Percentiles rank a stretch among this genome's conserved stretches.
These are phyloP conservation scores for Punica granatum DNA, from an alignment of 345 rosid genomes.

Conservation along the genomic window DNA sequence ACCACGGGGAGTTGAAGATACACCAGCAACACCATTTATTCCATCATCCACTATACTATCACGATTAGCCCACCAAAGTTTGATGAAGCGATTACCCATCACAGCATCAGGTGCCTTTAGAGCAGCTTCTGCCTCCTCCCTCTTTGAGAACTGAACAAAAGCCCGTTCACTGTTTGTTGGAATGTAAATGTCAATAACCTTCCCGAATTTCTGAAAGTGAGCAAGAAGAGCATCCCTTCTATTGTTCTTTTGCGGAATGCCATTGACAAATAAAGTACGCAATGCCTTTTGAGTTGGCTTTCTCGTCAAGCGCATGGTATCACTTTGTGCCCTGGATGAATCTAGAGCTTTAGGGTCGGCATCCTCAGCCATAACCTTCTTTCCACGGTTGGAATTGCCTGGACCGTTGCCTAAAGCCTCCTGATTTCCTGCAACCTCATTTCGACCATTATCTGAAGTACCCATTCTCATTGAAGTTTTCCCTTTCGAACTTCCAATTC, in stretches of 20 bases:
- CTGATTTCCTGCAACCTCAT: conserved; percentile 43
- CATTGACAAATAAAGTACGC: conserved; percentile 80
- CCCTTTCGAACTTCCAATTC: conserved; percentile 53
- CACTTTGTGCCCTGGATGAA: conserved; percentile 37
- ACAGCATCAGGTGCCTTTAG: conserved; percentile 95
- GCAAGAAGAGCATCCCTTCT: conserved; percentile 75
- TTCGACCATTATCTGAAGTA: conserved; percentile 38
- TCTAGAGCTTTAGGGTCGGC: conserved; percentile 27
- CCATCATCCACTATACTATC: conserved; percentile 71
- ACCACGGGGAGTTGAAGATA: conserved; percentile 32
- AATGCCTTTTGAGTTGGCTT: conserved; percentile 74
- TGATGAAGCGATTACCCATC: conserved; percentile 98
- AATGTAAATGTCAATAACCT: conserved; percentile 78
- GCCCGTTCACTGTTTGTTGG: conserved; percentile 79
- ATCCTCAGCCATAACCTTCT: conserved; percentile 33
- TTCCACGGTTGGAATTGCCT: conserved; percentile 38
- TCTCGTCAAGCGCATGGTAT: conserved; percentile 29
- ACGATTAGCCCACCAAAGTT: conserved; percentile 97
- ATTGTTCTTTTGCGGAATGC: conserved; percentile 75
- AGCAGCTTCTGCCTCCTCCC: conserved; percentile 98
- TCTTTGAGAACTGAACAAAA: conserved; percentile 87
- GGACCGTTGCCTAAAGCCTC: conserved; percentile 28
- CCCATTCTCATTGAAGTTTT: conserved; percentile 36
- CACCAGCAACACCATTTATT: conserved; percentile 29
- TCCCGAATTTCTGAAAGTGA: conserved; percentile 89